Evolutionary conservation across 2,329 filamentous ascomycete genomes (phyloP).

Genomic region (Penicillium sp.): DNA sequence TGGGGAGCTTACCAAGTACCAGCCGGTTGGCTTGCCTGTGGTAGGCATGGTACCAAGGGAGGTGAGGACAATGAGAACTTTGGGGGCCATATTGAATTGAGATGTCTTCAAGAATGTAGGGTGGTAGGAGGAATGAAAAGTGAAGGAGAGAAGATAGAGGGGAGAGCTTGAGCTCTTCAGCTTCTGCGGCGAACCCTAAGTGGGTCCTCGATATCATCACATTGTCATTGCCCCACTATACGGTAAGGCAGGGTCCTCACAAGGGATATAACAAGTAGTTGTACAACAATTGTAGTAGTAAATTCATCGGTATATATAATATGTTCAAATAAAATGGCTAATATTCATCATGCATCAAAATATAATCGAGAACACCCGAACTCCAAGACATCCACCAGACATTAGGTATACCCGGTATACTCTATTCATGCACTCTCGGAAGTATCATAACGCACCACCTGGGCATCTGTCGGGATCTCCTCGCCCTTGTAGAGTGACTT

Average conservation of each 20-base stretch:
- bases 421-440: neutral
- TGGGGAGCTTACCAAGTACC: conserved; percentile 63
- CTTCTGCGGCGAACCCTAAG: neutral
- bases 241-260: no score
- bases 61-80: conserved; percentile 73
- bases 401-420: no score
- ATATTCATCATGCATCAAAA: neutral
- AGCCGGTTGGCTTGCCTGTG: conserved; percentile 63
- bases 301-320: no score
- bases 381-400: neutral
- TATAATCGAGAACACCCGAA: neutral
- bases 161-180: neutral
- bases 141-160: neutral
- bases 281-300: no score
- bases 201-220: conserved; percentile 9
- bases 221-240: conserved; percentile 14
- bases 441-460: neutral
- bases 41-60: conserved; percentile 57
- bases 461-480: neutral
- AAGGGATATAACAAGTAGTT: no score
- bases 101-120: no score
- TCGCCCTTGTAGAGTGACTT: neutral
- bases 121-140: neutral
- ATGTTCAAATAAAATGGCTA: no score
- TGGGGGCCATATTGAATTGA: conserved; percentile 47